phyloP scores from a whole-genome alignment of 768 basidiomycete genomes.

The Tulasnella sp. region DNA sequence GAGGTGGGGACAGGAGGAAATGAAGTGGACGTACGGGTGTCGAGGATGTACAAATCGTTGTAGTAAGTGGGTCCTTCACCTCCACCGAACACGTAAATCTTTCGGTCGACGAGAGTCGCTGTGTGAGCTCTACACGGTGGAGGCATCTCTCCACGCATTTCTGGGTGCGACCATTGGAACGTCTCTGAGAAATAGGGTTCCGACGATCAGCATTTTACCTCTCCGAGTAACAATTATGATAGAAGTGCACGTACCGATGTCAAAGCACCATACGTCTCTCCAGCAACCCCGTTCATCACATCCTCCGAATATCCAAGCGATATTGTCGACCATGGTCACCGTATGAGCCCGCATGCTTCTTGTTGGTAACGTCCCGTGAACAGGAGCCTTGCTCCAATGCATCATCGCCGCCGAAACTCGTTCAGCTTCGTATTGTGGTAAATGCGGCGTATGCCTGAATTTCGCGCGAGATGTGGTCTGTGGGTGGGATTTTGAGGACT shows the following conservation, averaged over 20 bases:
- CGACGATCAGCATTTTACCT: too few relatives aligned
- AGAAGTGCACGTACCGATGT: conserved; percentile 61
- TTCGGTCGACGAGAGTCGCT: conserved; percentile 73
- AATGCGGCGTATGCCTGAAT: conserved; percentile 38
- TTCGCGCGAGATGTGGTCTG: background rate
- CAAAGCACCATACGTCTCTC: conserved; percentile 81
- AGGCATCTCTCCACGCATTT: conserved; percentile 72
- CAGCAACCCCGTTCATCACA: conserved; percentile 79
- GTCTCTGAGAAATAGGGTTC: too few relatives aligned
- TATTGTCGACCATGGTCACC: conserved; percentile 78
- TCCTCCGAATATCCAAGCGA: conserved; percentile 88
- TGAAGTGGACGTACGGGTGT: conserved; percentile 58
- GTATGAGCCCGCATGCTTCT: conserved; percentile 80
- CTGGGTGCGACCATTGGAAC: conserved; percentile 83
- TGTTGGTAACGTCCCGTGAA: conserved; percentile 68
- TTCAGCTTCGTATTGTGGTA: conserved; percentile 42
- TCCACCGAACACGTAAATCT: too few relatives aligned
- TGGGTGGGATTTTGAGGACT: background rate
- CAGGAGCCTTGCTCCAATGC: conserved; percentile 86
- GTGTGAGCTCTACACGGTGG: conserved; percentile 88
- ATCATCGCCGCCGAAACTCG: conserved; percentile 71
- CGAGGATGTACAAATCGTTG: conserved; percentile 79
- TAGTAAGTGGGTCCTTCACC: conserved; percentile 79
- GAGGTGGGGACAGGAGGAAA: background rate
- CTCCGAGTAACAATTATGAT: conserved; percentile 85